Percentiles rank a stretch among this genome's conserved stretches.
Evolutionary conservation across 2,329 filamentous ascomycete genomes (phyloP).

Genomic region (Microdochium nivale): DNA sequence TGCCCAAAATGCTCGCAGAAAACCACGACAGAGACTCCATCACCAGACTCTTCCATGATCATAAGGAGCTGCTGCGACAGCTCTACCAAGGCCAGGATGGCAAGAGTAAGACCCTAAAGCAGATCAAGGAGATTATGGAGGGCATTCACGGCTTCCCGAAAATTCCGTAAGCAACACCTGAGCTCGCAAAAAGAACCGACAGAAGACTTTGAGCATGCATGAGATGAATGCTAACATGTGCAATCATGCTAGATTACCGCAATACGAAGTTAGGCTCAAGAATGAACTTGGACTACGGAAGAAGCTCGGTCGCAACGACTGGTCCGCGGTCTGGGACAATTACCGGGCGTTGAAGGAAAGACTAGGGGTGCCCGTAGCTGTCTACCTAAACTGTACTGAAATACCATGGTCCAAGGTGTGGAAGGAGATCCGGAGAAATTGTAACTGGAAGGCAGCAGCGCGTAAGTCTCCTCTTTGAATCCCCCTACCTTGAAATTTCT

Average conservation of each 20-base stretch:
- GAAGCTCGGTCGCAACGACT: not conserved
- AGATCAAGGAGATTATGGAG: not conserved
- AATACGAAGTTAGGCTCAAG: not conserved
- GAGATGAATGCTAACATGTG: not conserved
- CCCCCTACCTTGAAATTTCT: not conserved
- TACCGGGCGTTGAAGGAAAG: not conserved
- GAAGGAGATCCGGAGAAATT: not conserved
- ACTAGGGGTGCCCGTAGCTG: not conserved
- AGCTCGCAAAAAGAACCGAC: not conserved
- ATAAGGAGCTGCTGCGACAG: not conserved
- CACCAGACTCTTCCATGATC: not conserved
- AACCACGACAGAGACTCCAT: not conserved
- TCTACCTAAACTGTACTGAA: not conserved
- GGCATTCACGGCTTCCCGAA: not conserved
- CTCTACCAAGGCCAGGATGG: not conserved
- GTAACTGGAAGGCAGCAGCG: not conserved
- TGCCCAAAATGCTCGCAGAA: not conserved
- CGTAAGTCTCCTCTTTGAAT: not conserved
- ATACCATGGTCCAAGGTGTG: not conserved
- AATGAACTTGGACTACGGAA: not conserved
- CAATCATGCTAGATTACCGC: not conserved
- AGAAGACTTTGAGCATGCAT: not conserved
- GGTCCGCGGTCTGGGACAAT: not conserved
- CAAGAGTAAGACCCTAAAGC: not conserved
- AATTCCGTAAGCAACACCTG: not conserved